Percentiles rank a stretch among this genome's conserved stretches.
Evolutionary conservation across 768 basidiomycete genomes (phyloP).

Genomic region (Collybia mongolica): DNA sequence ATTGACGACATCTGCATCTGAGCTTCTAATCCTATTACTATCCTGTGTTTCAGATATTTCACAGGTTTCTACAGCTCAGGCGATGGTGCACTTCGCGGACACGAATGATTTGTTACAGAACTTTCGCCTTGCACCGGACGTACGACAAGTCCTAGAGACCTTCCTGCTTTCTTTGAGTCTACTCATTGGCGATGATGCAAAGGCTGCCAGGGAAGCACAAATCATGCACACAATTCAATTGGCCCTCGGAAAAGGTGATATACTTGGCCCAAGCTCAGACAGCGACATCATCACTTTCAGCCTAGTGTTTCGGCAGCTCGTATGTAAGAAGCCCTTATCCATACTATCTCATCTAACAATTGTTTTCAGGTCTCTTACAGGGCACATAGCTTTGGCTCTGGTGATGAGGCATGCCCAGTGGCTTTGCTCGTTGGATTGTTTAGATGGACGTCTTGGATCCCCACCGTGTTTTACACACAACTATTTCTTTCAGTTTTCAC

Average conservation of each 20-base stretch:
- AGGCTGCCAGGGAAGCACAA: slow-evolving; percentile 68
- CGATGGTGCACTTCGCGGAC: slow-evolving; percentile 46
- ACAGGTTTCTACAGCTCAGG: slow-evolving; percentile 61
- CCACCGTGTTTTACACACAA: slow-evolving; percentile 66
- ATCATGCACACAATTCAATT: slow-evolving; percentile 66
- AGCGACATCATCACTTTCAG: slow-evolving; percentile 66
- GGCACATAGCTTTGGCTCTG: slow-evolving; percentile 62
- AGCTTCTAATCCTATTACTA: slow-evolving; percentile 61
- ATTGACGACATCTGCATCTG: slow-evolving; percentile 56
- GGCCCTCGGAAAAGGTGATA: slow-evolving; percentile 55
- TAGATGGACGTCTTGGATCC: slow-evolving; percentile 63
- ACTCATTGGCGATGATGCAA: slow-evolving; percentile 67
- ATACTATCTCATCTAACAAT: slow-evolving; percentile 4
- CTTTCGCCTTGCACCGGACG: slow-evolving; percentile 47
- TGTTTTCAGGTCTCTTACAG: slow-evolving; percentile 51
- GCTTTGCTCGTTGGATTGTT: slow-evolving; percentile 54
- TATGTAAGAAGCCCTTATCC: slow-evolving; percentile 27
- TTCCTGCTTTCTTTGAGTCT: slow-evolving; percentile 60
- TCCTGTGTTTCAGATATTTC: slow-evolving; percentile 61
- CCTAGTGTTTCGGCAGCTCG: slow-evolving; percentile 60
- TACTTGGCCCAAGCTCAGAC: slow-evolving; percentile 56
- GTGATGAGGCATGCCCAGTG: slow-evolving; percentile 50
- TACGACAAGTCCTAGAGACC: slow-evolving; percentile 57
- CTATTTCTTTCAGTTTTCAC: slow-evolving; percentile 61
- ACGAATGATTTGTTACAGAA: slow-evolving; percentile 54